Evolutionary conservation across 164 flowering plant species (phyloP).

Genomic region (Amborella trichopoda): DNA sequence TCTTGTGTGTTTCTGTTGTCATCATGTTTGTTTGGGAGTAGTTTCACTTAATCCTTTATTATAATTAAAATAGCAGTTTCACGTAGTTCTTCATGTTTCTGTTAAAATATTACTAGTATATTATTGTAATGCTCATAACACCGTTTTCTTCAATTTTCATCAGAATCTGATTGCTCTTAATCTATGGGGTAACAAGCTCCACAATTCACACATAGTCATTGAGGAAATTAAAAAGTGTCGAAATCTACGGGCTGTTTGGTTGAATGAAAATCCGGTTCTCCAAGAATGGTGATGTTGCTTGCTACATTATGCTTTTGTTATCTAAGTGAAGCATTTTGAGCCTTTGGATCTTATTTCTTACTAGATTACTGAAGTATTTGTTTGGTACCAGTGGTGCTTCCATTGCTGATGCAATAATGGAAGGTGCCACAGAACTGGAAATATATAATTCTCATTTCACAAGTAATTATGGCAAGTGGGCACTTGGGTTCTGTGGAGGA

Average conservation of each 20-base stretch:
- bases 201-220: constrained; percentile 31
- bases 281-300: constrained; percentile 31
- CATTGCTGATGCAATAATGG: constrained; percentile 38
- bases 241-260: constrained; percentile 75
- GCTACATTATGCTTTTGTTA: not conserved
- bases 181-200: constrained; percentile 66
- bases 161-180: constrained; percentile 81
- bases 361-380: constrained; percentile 6
- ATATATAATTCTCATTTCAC: constrained; percentile 74
- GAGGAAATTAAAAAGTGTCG: constrained; percentile 49
- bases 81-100: not conserved
- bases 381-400: constrained; percentile 24
- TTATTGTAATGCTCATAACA: too few species aligned
- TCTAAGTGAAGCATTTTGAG: not conserved
- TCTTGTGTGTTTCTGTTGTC: too few species aligned
- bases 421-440: constrained; percentile 51
- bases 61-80: not conserved
- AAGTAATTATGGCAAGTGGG: constrained; percentile 61
- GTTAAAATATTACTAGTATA: too few species aligned
- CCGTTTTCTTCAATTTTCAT: too few species aligned
- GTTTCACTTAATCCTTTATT: too few species aligned
- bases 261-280: constrained; percentile 70
- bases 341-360: not conserved
- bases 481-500: constrained; percentile 84
- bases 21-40: too few species aligned